These are phyloP conservation scores for Cutaneotrichosporon sp. DNA, from an alignment of 1,284 basidiomycete species.

Conservation along the genomic window DNA sequence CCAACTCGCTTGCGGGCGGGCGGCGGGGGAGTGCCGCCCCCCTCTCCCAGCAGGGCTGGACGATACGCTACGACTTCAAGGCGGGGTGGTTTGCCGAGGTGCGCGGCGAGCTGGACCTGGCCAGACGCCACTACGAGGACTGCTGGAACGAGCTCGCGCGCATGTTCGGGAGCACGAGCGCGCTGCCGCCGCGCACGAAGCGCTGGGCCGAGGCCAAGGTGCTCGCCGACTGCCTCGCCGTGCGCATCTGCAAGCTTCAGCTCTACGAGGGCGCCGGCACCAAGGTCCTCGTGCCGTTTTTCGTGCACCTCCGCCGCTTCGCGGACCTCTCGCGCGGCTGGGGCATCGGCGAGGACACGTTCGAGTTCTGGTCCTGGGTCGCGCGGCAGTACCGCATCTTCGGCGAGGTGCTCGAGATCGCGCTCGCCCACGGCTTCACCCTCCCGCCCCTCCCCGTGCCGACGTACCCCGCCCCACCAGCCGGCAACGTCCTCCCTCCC, in stretches of 20 bases:
- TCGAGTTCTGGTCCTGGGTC: conserved; percentile 97
- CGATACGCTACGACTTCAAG: conserved; percentile 95
- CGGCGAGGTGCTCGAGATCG: conserved; percentile 83
- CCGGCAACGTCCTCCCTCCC: conserved; percentile 24
- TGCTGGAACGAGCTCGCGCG: conserved; percentile 76
- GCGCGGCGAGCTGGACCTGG: conserved; percentile 82
- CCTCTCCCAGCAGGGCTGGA: conserved; percentile 72
- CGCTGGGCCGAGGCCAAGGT: conserved; percentile 99
- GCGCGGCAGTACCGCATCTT: conserved; percentile 89
- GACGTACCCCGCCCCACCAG: conserved; percentile 19
- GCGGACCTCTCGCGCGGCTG: conserved; percentile 85
- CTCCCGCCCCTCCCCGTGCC: conserved; percentile 17
- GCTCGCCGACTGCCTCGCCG: conserved; percentile 83
- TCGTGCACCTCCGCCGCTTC: conserved; percentile 79
- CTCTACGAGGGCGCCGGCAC: conserved; percentile 82
- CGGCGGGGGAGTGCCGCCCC: not conserved
- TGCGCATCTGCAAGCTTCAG: conserved; percentile 84
- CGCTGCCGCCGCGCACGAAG: conserved; percentile 88
- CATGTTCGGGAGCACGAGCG: conserved; percentile 83
- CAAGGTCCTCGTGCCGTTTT: conserved; percentile 75
- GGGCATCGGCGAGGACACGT: conserved; percentile 96
- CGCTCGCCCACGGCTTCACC: conserved; percentile 61
- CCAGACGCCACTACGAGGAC: conserved; percentile 90
- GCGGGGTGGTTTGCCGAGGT: conserved; percentile 95
- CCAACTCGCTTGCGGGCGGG: not conserved